These are phyloP conservation scores for Berberis vulgaris DNA, from an alignment of 164 flowering plant species.

Conservation along the genomic window DNA sequence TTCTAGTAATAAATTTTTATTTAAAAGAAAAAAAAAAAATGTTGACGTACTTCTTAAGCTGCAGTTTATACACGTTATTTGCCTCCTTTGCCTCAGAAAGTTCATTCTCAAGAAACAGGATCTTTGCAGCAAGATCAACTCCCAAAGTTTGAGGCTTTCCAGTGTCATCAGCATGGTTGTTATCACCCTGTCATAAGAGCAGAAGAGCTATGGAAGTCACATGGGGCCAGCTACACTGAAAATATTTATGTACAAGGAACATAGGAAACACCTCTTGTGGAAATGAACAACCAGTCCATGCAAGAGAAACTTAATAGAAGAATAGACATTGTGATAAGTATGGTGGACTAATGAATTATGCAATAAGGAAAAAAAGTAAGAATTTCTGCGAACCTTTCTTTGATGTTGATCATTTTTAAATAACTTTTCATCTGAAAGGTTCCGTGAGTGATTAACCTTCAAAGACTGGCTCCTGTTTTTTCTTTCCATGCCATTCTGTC, in stretches of 20 bases:
- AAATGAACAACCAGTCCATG: too few relatives aligned
- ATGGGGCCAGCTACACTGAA: conserved; percentile 3
- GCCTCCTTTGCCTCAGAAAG: conserved; percentile 57
- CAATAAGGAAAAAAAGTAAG: too few relatives aligned
- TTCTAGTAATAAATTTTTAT: too few relatives aligned
- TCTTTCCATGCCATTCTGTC: conserved; percentile 8
- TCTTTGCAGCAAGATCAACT: conserved; percentile 26
- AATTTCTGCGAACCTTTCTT: conserved; percentile 7
- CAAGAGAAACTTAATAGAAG: too few relatives aligned
- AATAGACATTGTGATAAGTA: too few relatives aligned
- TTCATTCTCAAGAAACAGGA: conserved; percentile 53
- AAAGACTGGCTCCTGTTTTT: conserved; percentile 4
- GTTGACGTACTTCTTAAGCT: conserved; percentile 38
- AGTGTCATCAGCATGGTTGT: conserved; percentile 10
- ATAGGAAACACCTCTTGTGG: too few relatives aligned
- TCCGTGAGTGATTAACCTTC: not conserved
- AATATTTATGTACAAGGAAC: not conserved
- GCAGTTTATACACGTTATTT: conserved; percentile 36
- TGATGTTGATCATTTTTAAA: not conserved
- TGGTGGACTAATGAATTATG: too few relatives aligned
- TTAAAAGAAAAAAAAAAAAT: too few relatives aligned
- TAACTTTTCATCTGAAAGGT: not conserved
- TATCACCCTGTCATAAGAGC: conserved; percentile 21
- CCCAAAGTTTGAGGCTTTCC: conserved; percentile 4
- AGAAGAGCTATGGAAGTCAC: not conserved